A percentile compares a stretch with the other conserved stretches of the same genome.
These are phyloP conservation scores for Arthrobotrys iridis DNA, from an alignment of 2,329 filamentous ascomycete species.

Conservation along the genomic window DNA sequence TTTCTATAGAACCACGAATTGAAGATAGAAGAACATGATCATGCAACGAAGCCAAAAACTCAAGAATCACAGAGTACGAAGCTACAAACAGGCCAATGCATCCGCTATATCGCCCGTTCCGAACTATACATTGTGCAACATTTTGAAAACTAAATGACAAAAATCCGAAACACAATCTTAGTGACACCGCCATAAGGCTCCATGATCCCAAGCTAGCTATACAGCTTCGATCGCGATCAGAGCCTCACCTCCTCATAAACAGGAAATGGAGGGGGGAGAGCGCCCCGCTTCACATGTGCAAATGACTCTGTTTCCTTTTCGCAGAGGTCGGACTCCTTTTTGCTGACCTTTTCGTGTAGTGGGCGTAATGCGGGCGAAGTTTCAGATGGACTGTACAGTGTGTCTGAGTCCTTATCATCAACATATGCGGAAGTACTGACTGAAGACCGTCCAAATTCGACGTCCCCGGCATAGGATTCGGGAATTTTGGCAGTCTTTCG, in stretches of 20 bases:
- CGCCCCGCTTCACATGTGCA: neutral
- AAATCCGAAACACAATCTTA: neutral
- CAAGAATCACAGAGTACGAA: constrained; percentile 1
- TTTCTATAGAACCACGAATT: too few species aligned
- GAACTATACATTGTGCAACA: neutral
- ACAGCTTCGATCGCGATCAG: neutral
- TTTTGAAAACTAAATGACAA: neutral
- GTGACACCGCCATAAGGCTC: neutral
- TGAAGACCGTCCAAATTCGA: neutral
- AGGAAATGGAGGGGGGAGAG: constrained; percentile 42
- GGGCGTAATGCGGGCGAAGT: constrained; percentile 26
- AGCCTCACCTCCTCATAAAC: constrained; percentile 15
- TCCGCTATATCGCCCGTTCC: neutral
- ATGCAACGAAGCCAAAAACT: too few species aligned
- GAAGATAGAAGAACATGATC: too few species aligned
- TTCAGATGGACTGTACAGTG: constrained; percentile 37
- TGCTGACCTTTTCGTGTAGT: neutral
- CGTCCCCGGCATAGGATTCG: neutral
- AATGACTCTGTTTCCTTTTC: neutral
- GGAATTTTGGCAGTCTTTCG: neutral
- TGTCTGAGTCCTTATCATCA: constrained; percentile 36
- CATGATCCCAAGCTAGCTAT: neutral
- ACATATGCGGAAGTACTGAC: constrained; percentile 27
- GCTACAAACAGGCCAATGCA: neutral
- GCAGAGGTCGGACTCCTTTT: neutral